A percentile compares a stretch with the other conserved stretches of the same genome.
phyloP scores from a whole-genome alignment of 306 rosid genomes.

The Sophora flavescens region DNA sequence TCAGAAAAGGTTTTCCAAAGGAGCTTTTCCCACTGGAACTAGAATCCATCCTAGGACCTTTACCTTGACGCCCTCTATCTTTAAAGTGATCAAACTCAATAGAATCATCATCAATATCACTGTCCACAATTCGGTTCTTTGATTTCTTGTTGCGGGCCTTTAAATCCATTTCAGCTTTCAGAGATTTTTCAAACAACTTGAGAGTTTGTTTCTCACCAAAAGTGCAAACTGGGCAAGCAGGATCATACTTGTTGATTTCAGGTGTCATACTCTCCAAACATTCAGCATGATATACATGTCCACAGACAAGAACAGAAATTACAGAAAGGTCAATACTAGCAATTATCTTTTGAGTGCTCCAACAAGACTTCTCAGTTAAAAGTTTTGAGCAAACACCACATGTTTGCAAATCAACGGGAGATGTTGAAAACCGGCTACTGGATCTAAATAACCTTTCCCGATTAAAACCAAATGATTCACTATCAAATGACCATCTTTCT shows the following conservation, averaged over 20 bases:
- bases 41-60: conserved; percentile 60
- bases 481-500: conserved; percentile 88
- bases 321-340: conserved; percentile 66
- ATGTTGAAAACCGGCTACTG: conserved; percentile 61
- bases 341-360: conserved; percentile 68
- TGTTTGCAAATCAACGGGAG: conserved; percentile 70
- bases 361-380: conserved; percentile 63
- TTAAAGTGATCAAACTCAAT: conserved; percentile 59
- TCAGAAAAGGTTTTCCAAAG: conserved; percentile 75
- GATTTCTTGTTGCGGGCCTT: conserved; percentile 71
- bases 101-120: conserved; percentile 65
- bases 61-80: conserved; percentile 57
- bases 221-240: conserved; percentile 86
- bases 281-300: conserved; percentile 90
- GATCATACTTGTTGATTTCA: conserved; percentile 82
- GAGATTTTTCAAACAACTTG: conserved; percentile 71
- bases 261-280: conserved; percentile 88
- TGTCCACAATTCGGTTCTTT: conserved; percentile 65
- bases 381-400: conserved; percentile 73
- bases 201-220: conserved; percentile 78
- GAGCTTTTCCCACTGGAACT: conserved; percentile 76
- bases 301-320: conserved; percentile 84
- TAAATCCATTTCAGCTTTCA: conserved; percentile 79
- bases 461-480: conserved; percentile 75
- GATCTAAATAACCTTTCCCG: conserved; percentile 70